phyloP scores from a whole-genome alignment of 768 basidiomycete genomes.

The Lentinula guzmanii region DNA sequence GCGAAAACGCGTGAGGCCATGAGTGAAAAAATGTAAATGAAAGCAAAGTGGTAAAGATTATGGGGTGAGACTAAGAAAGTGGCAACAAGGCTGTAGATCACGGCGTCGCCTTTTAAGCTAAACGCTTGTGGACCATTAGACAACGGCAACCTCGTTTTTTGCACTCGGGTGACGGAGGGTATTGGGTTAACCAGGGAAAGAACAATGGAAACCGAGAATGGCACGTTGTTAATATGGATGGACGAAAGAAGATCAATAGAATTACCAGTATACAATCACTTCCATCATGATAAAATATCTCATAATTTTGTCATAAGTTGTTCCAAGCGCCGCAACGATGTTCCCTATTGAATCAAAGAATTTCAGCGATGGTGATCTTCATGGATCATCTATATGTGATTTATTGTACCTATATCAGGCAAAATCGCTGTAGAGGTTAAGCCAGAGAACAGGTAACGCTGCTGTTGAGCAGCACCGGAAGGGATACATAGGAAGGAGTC shows the following conservation, averaged over 20 bases:
- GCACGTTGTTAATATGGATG: slow-evolving; percentile 5
- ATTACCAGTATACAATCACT: neutral
- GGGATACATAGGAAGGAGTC: neutral
- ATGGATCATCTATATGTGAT: neutral
- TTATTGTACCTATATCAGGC: neutral
- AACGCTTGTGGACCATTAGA: slow-evolving; percentile 1
- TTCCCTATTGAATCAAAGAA: neutral
- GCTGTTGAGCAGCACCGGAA: neutral
- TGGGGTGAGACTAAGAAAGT: neutral
- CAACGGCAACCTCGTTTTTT: slow-evolving; percentile 5
- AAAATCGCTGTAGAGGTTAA: neutral
- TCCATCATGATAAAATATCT: neutral
- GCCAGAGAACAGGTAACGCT: neutral
- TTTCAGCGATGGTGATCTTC: neutral
- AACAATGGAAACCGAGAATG: slow-evolving; percentile 6
- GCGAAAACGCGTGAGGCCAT: neutral
- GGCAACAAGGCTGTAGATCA: neutral
- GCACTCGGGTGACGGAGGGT: neutral
- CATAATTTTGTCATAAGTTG: neutral
- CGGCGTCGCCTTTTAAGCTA: neutral
- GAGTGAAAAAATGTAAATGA: neutral
- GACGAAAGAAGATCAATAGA: slow-evolving; percentile 4
- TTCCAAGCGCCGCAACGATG: neutral
- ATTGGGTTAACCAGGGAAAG: neutral
- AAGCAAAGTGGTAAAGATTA: neutral